These are phyloP conservation scores for Solanum pennellii DNA, from an alignment of 257 asterid species.

Conservation along the genomic window DNA sequence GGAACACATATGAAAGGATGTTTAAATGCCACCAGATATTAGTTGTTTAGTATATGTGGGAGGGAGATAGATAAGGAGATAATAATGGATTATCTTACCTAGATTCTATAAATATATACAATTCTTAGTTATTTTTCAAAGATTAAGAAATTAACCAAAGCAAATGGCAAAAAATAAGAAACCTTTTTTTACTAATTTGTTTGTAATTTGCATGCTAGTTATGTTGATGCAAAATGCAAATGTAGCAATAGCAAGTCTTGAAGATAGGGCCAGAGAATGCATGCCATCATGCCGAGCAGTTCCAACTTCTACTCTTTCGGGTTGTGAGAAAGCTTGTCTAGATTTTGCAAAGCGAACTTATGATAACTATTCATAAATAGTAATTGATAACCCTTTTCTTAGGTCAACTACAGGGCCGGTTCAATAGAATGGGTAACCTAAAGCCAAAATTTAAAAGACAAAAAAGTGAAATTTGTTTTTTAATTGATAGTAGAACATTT, in stretches of 20 bases:
- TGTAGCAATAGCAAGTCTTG: not conserved
- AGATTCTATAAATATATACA: not conserved
- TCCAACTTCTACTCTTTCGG: not conserved
- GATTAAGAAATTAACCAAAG: not conserved
- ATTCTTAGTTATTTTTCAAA: not conserved
- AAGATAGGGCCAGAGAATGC: not conserved
- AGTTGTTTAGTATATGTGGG: not conserved
- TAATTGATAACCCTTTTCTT: not conserved
- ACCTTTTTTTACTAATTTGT: not conserved
- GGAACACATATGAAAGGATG: not conserved
- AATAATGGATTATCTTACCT: not conserved
- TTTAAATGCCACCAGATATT: not conserved
- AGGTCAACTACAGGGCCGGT: not conserved
- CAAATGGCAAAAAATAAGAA: not conserved
- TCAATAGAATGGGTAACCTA: not conserved
- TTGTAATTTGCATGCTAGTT: not conserved
- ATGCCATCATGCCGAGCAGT: not conserved
- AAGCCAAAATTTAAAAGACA: no score
- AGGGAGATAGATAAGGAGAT: not conserved
- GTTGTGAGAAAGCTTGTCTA: not conserved
- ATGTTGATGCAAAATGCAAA: not conserved
- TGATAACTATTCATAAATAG: not conserved
- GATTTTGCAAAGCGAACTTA: not conserved
- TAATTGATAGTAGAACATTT: not conserved
- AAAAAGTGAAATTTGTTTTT: no score